Evolutionary conservation across 345 rosid species (phyloP).

Genomic region (Toxicodendron radicans): DNA sequence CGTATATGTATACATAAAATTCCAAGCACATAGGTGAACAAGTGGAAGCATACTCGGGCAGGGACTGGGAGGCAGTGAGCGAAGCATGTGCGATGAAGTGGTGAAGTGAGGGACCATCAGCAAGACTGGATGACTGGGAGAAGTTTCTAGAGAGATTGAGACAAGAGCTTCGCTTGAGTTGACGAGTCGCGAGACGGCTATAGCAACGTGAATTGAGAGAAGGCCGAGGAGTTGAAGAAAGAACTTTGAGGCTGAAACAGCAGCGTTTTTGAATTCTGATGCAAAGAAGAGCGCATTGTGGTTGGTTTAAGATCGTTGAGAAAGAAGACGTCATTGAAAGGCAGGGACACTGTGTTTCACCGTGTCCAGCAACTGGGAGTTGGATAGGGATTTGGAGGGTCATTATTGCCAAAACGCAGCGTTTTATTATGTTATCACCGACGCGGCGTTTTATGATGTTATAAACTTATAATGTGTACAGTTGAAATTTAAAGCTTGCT

Average conservation of each 20-base stretch:
- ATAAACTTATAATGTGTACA: no score
- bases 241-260: conserved; percentile 35
- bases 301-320: conserved; percentile 47
- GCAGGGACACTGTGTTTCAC: conserved; percentile 20
- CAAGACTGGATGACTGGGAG: conserved; percentile 35
- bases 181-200: conserved; percentile 19
- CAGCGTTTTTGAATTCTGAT: conserved; percentile 40
- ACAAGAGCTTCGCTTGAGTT: conserved; percentile 28
- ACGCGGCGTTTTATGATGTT: no score
- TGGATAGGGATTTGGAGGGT: conserved; percentile 33
- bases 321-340: conserved; percentile 68
- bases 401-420: background rate
- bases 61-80: conserved; percentile 47
- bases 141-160: conserved; percentile 46
- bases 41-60: conserved; percentile 51
- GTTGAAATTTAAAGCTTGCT: no score
- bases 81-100: conserved; percentile 60
- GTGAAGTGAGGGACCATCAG: conserved; percentile 53
- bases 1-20: background rate
- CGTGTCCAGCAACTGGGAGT: conserved; percentile 11
- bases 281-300: conserved; percentile 42
- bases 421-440: background rate
- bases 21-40: background rate
- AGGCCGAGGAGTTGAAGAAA: conserved; percentile 33
- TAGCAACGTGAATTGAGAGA: conserved; percentile 21